Base-by-base conservation (phyloP, 164 flowering plant species). In the Kalanchoe fedtschenkoi region DNA sequence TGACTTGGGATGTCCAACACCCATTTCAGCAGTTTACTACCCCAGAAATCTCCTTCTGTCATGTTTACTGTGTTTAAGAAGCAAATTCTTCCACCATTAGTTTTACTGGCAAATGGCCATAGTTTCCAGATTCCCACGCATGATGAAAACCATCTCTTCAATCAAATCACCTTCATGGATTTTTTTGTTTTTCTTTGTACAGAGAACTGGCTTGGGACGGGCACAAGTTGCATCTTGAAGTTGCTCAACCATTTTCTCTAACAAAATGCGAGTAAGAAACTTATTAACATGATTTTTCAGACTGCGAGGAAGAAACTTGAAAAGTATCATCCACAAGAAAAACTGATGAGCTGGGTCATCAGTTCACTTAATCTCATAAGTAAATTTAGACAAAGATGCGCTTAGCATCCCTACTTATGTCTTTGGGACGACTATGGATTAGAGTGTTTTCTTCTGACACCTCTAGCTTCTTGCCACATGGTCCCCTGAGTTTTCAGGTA, bases 111-210 rank as follows among this genome's bases (percentile, higher is more conserved):
- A 3, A 19, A 63, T 65, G 19, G 64, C 44, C 13, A 19, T 65
- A 30, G 85, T 83, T 54, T 66, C 67, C 2, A 84, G 68, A n/a
- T 70, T 63, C 9, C 95, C 95, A 58, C 95, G 66, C 71, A 86
- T 84, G 37, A 90, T 68, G 68, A 90, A 88, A 6, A 86, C 74
- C 90, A 88, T 90, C 71, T 87, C 95, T 29, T 77, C 85, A 17
- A 85, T 87, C 0, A 88, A 88, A 55, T 87, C 95, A 2, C 87
- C 97, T 66, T 89, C 93, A 3, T 84, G 76, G 4, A 78, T 66
- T 24, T 85, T 75, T 65, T 39, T 66, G 69, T 85, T 87, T 44
- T 67, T 75, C 57, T 73, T 70, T 3, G 93, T 89, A 78, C 78
- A 83, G 51, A 90, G 77, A 0, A 82, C 81, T 19, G 95, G 82